Evolutionary conservation across 1,139 yeast species (phyloP), one percentile per base, ranked within the genome.

Genomic region (Yamadazyma epiphylla): DNA sequence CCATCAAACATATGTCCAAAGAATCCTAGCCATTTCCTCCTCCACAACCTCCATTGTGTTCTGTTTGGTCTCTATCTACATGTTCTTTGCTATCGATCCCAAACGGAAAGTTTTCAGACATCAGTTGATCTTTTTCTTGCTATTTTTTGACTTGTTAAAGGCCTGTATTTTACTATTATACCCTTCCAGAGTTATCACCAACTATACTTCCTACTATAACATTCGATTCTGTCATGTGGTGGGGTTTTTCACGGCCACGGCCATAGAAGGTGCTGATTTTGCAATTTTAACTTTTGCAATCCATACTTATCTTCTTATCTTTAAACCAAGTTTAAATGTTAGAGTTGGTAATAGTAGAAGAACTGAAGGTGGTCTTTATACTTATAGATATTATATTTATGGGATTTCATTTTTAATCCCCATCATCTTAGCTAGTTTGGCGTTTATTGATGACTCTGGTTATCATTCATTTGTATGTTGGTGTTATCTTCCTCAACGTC

Each of bases 261-360:
- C 89, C 19, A 82, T 85, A 17, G 95, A 87, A 54, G 95, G 95
- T 11, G 88, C 94, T 2, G 96, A 88, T 57, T 55, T 86, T 26
- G 94, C 94, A 15, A 88, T 88, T 29, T 60, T 87, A 26, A 72
- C 85, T 20, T 82, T 88, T 57, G 95, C 96, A 2, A 56, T 87
- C 13, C 96, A 88, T 54, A 82, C 91, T 5, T 87, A 80, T 24
- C 54, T 88, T 26, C 61, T 87, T 19, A 81, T 88, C 13, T 85
- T 85, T 53, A 64, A 64, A 39, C 87, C 94, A 0, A 48, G 46
- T 20, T 49, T 65, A 24, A 64, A 69, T 29, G 65, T 69, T 36
- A 70, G 65, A 38, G 70, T 72, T 45, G 60, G 63, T 21, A 58
- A 61, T 45, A 31, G 33, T 23, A 36, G 48, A 22, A 51, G 58